Evolutionary conservation across 345 rosid species (phyloP), one percentile per base, ranked within the genome.

Genomic region (Salix exigua): DNA sequence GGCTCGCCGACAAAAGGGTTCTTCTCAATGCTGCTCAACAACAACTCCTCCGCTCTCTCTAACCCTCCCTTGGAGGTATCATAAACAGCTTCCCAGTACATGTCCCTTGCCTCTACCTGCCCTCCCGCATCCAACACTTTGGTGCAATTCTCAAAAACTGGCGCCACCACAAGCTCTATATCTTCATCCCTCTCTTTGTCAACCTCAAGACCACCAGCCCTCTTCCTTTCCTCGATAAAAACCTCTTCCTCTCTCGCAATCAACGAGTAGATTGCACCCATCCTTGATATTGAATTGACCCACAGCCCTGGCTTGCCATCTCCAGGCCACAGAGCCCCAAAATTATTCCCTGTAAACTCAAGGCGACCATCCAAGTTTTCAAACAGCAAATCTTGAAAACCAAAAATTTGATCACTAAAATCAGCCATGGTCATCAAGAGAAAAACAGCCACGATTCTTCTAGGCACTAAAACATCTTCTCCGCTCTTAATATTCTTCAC

Each of bases 1-100:
- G 98, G 98, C 84, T 96, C 99, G 6, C 97, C 96, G 3, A 93
- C 91, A 78, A 74, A 88, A 33, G 97, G 91, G 82, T 91, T 95
- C 86, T 85, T 88, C 87, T 85, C 90, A 1, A 88, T 75, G 66
- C 94, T 83, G 23, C 64, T 70, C 73, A 82, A 21, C 48, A 91
- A 48, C 80, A 74, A 67, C 84, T 78, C 85, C 88, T 96, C 92
- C 7, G 86, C 89, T 46, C 69, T 80, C 44, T 84, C 93, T 73
- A 83, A 66, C 25, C 83, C 87, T 73, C 66, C 80, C 80, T 86
- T 82, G n/a, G 84, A 69, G 25, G 69, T 63, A n/a, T 87, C 90
- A 64, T 86, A 87, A 77, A 93, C 91, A 68, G 82, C 93, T 85
- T 91, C 91, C 99, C 99, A 91, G 51, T 91, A 90, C 86, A 86